Conservation (phyloP, 2,329 filamentous ascomycete species). For the Elsinoe arachidis region DNA sequence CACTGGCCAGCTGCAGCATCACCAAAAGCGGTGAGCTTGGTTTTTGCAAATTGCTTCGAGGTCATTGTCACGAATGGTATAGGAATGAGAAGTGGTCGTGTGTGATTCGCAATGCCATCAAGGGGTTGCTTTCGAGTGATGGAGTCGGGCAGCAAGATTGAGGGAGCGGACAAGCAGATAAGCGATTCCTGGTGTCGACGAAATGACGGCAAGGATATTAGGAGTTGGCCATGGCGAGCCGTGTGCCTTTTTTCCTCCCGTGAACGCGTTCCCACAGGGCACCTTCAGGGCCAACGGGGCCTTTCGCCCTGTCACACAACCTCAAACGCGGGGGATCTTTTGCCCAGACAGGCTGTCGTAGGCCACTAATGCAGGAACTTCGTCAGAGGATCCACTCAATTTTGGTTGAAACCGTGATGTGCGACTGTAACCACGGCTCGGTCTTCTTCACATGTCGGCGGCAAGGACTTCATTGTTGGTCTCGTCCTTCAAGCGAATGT, state of each 20-base stretch:
- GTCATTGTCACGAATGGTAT: constrained; percentile 17
- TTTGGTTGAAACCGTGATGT: constrained; percentile 2
- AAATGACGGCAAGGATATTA: neutral
- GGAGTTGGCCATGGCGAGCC: neutral
- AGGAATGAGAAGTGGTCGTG: neutral
- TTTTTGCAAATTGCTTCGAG: constrained; percentile 45
- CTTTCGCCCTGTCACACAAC: neutral
- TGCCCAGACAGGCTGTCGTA: constrained; percentile 5
- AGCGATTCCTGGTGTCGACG: neutral
- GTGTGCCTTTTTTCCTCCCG: constrained; percentile 1
- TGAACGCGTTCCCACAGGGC: no score
- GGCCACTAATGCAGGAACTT: constrained; percentile 12
- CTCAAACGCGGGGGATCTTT: constrained; percentile 10
- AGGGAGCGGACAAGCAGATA: neutral
- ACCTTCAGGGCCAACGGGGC: neutral
- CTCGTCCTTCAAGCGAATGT: no score
- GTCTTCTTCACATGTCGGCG: neutral
- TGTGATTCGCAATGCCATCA: neutral
- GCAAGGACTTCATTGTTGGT: neutral
- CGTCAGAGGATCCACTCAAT: neutral
- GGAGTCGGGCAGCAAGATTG: neutral
- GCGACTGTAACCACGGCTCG: constrained; percentile 1
- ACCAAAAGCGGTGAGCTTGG: constrained; percentile 59
- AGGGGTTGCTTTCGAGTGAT: neutral
- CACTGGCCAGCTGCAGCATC: constrained; percentile 80